Evolutionary conservation across 805 yeast species (phyloP).

Genomic region (Scheffersomyces spartinae): DNA sequence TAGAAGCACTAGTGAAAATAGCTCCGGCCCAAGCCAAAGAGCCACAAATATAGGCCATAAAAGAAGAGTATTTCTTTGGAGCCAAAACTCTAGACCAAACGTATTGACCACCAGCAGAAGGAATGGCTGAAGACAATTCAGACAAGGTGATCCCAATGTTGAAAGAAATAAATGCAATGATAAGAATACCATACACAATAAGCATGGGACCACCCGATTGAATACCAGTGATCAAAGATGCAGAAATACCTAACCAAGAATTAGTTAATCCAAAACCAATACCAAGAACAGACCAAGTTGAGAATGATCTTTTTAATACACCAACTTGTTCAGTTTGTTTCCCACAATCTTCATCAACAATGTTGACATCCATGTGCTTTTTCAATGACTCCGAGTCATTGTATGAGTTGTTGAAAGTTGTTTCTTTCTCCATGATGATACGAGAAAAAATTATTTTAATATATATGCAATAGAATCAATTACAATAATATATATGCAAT

Average conservation of each 20-base stretch:
- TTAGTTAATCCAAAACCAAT: slow-evolving; percentile 51
- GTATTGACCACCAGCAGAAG: slow-evolving; percentile 49
- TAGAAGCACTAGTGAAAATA: slow-evolving; percentile 50
- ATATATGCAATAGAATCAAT: too few relatives aligned
- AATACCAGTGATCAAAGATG: slow-evolving; percentile 43
- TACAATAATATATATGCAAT: too few relatives aligned
- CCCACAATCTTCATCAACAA: too few relatives aligned
- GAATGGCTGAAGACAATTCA: slow-evolving; percentile 43
- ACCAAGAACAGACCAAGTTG: slow-evolving; percentile 39
- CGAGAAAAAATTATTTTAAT: too few relatives aligned
- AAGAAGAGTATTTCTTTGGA: slow-evolving; percentile 34
- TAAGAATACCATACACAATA: slow-evolving; percentile 44
- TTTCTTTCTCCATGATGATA: too few relatives aligned
- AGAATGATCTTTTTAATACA: slow-evolving; percentile 24
- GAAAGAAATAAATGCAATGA: slow-evolving; percentile 34
- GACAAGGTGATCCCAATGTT: slow-evolving; percentile 40
- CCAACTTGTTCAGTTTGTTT: too few relatives aligned
- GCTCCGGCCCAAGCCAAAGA: slow-evolving; percentile 52
- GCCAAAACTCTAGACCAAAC: slow-evolving; percentile 48
- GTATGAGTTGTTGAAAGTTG: too few relatives aligned
- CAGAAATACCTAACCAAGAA: slow-evolving; percentile 52
- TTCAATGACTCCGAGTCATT: too few relatives aligned
- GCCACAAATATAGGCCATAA: slow-evolving; percentile 50
- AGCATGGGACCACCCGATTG: slow-evolving; percentile 48
- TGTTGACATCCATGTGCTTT: too few relatives aligned